Evolutionary conservation across 192 early-diverging fungal species (phyloP).

Genomic region (Mortierella claussenii): DNA sequence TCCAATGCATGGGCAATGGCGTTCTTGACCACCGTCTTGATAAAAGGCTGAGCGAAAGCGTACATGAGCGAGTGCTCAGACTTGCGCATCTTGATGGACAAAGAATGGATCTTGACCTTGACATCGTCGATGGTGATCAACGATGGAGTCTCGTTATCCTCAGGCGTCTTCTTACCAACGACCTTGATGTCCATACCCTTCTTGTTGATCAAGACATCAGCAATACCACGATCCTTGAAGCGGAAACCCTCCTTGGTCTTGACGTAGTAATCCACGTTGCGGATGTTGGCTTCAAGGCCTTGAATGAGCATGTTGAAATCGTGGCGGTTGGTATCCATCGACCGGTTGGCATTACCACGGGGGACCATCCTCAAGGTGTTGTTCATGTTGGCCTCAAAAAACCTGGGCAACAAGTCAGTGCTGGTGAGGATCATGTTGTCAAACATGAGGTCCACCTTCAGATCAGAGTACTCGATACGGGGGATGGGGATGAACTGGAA

Average conservation of each 20-base stretch:
- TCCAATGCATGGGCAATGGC: conserved; percentile 50
- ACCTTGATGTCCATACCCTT: conserved; percentile 33
- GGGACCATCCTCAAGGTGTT: conserved; percentile 52
- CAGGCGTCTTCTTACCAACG: conserved; percentile 20
- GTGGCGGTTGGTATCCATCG: conserved; percentile 29
- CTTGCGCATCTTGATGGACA: conserved; percentile 44
- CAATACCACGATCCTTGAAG: conserved; percentile 51
- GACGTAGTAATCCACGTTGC: conserved; percentile 53
- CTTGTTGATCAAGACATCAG: conserved; percentile 40
- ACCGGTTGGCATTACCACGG: conserved; percentile 30
- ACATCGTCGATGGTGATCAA: conserved; percentile 38
- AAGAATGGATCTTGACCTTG: conserved; percentile 34
- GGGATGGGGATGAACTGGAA: conserved; percentile 58
- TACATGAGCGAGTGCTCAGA: conserved; percentile 45
- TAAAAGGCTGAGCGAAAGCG: conserved; percentile 41
- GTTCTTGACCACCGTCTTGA: conserved; percentile 49
- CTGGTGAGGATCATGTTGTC: conserved; percentile 57
- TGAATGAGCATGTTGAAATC: conserved; percentile 42
- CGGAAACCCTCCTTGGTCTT: conserved; percentile 56
- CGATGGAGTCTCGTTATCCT: conserved; percentile 21
- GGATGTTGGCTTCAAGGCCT: conserved; percentile 50
- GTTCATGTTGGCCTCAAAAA: conserved; percentile 51
- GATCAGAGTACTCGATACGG: conserved; percentile 58
- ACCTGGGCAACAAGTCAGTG: conserved; percentile 48
- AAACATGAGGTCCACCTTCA: conserved; percentile 53